Conservation (phyloP, 1,139 yeast species). For the Geotrichum klebahnii region DNA sequence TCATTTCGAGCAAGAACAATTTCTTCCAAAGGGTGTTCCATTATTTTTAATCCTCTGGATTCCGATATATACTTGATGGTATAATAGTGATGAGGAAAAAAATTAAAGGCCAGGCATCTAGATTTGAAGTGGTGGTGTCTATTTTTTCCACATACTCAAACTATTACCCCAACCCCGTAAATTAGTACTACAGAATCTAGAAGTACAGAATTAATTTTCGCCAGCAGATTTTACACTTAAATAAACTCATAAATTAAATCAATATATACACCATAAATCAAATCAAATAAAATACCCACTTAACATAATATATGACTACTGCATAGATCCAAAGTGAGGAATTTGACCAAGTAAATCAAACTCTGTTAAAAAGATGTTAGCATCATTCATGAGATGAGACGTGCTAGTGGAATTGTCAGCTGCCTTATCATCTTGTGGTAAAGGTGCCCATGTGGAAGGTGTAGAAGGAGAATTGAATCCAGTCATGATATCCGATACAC, state of each 20-base stretch:
- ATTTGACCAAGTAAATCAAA: neutral
- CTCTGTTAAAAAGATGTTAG: neutral
- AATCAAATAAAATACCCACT: neutral
- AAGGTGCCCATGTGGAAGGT: neutral
- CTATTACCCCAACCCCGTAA: too few species aligned
- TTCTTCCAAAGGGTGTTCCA: constrained; percentile 31
- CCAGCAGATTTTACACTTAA: neutral
- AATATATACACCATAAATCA: neutral
- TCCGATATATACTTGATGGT: neutral
- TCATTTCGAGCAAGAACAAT: constrained; percentile 36
- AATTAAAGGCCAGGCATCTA: too few species aligned
- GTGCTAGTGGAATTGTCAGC: neutral
- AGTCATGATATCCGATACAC: neutral
- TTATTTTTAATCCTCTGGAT: constrained; percentile 10
- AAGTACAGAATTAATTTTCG: too few species aligned
- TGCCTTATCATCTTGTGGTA: neutral
- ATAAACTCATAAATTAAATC: too few species aligned
- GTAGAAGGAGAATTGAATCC: neutral
- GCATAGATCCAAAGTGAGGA: neutral
- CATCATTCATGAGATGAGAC: neutral
- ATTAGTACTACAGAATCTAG: too few species aligned
- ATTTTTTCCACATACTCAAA: neutral
- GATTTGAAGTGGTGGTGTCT: neutral
- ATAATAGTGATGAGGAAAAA: neutral
- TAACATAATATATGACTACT: neutral